Conservation (phyloP, 305 asterid genomes). For the Rubia peregrina region DNA sequence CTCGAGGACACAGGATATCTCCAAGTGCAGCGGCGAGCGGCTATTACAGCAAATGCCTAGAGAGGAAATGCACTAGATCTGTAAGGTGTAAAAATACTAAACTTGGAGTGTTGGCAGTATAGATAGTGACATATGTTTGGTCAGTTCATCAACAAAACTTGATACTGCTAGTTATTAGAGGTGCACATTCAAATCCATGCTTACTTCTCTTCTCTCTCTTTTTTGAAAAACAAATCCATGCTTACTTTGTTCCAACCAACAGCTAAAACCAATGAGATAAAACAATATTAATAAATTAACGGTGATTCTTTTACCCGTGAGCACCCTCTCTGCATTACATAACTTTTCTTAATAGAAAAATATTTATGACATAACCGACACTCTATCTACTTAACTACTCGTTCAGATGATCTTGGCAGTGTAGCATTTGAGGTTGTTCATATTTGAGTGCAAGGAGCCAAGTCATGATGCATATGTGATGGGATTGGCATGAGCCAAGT, state of each 20-base stretch:
- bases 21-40: conserved; percentile 88
- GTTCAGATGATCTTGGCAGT: no score
- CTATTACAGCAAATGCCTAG: conserved; percentile 98
- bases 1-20: conserved; percentile 81
- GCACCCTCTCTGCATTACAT: neutral
- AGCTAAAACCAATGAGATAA: neutral
- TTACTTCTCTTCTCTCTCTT: neutral
- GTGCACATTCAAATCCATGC: neutral
- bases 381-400: neutral
- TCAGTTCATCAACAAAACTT: neutral
- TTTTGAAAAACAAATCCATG: no score
- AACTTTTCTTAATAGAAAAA: neutral
- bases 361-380: neutral
- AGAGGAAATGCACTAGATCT: conserved; percentile 9
- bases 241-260: neutral
- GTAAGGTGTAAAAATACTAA: neutral
- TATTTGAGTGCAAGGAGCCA: conserved; percentile 77
- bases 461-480: conserved; percentile 65
- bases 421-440: conserved; percentile 63
- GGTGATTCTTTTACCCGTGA: neutral
- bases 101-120: neutral
- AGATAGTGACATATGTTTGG: neutral
- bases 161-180: no score
- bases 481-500: conserved; percentile 54
- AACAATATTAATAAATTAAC: neutral